Evolutionary conservation across 345 rosid genomes (phyloP), one percentile per base, ranked within the genome.

Genomic region (Populus deltoides): DNA sequence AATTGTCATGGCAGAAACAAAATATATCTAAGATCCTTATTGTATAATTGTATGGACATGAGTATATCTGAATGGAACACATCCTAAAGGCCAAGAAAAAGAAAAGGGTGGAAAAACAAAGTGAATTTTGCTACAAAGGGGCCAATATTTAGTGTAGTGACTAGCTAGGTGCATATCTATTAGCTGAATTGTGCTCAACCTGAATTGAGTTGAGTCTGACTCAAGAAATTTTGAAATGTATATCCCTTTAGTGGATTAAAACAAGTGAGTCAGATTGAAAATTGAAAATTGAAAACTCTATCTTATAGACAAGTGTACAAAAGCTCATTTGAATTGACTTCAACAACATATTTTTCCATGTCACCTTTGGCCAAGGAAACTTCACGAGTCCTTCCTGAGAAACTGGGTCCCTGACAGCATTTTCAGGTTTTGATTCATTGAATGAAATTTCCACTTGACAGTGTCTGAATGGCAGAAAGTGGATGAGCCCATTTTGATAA

Each of bases 321-420:
- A 51, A 51, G 57, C 57, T 51, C 57, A 51, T 4, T 5, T 51
- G 57, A 51, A 51, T 51, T 51, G 57, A 51, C 22, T 51, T 51
- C 57, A 17, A 51, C 22, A 51, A 16, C 57, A 51, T 51, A 16
- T 51, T 17, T 51, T 51, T 51, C 57, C 8, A 17, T 51, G 57
- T 51, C 57, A 51, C 22, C 57, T 51, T 17, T 0, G 1, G 57
- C 57, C 57, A 17, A 51, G 57, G 57, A 51, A 51, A 17, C 57
- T 51, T 51, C 57, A 16, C 2, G 57, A 17, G 57, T 51, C 77
- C 80, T 78, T 80, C 85, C 65, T 66, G 10, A 17, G 31, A 51
- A 51, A 39, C 68, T 81, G 85, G 86, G 85, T 71, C 83, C 86
- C 73, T 16, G 16, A 29, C 22, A 67, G 81, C 85, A 78, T 80